Percentiles rank a stretch among this genome's conserved stretches.
These are phyloP conservation scores for Fusarium burgessii DNA, from an alignment of 2,329 filamentous ascomycete genomes.

Conservation along the genomic window DNA sequence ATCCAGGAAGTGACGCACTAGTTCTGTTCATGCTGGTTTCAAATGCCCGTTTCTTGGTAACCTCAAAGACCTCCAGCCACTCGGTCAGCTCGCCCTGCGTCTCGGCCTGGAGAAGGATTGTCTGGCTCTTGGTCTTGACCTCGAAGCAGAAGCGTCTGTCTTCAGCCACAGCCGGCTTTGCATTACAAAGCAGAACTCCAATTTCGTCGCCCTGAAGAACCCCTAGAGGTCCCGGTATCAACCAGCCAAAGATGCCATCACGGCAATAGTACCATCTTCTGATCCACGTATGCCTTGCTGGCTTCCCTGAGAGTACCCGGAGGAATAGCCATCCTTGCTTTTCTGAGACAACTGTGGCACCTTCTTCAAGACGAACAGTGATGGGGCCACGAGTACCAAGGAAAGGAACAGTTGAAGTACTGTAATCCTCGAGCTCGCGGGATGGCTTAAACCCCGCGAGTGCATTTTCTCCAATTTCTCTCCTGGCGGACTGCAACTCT, in stretches of 20 bases:
- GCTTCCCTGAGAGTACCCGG: slow-evolving; percentile 85
- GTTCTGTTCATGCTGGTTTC: slow-evolving; percentile 74
- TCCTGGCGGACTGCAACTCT: slow-evolving; percentile 82
- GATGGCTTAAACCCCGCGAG: slow-evolving; percentile 81
- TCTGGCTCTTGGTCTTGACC: slow-evolving; percentile 96
- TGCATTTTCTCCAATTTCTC: slow-evolving; percentile 84
- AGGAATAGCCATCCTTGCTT: slow-evolving; percentile 97
- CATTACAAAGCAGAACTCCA: slow-evolving; percentile 92
- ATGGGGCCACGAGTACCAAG: slow-evolving; percentile 78
- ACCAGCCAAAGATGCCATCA: slow-evolving; percentile 94
- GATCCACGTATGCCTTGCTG: slow-evolving; percentile 88
- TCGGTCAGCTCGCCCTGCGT: slow-evolving; percentile 92
- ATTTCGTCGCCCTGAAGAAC: slow-evolving; percentile 97
- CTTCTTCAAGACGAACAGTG: slow-evolving; percentile 67
- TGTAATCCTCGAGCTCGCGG: slow-evolving; percentile 93
- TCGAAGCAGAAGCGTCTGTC: slow-evolving; percentile 98
- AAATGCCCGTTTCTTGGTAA: slow-evolving; percentile 91
- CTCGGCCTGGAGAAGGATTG: slow-evolving; percentile 89
- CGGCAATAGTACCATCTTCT: slow-evolving; percentile 96
- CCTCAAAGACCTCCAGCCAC: slow-evolving; percentile 94
- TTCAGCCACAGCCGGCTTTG: slow-evolving; percentile 90
- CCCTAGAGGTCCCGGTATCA: slow-evolving; percentile 84
- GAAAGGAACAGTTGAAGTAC: slow-evolving; percentile 88
- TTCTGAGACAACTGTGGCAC: slow-evolving; percentile 69
- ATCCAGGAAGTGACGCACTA: slow-evolving; percentile 59